A percentile compares a stretch with the other conserved stretches of the same genome.
Conservation (phyloP, 2,329 filamentous ascomycete genomes). For the Ophiosphaerella narmari region DNA sequence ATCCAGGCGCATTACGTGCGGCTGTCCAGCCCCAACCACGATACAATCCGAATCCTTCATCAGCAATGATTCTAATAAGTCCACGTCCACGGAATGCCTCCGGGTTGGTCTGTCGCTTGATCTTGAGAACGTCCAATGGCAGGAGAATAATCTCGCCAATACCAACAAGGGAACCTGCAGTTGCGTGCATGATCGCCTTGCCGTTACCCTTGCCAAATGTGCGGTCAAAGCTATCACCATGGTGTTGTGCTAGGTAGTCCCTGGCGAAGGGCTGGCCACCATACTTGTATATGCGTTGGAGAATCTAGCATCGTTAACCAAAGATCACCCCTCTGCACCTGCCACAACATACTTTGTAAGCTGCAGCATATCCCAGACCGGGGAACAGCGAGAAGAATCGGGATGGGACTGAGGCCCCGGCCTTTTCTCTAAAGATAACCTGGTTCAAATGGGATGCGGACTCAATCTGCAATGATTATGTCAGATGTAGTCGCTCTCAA, state of each 20-base stretch:
- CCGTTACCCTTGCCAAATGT: slow-evolving; percentile 96
- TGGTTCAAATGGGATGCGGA: slow-evolving; percentile 72
- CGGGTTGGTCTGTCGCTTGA: slow-evolving; percentile 99
- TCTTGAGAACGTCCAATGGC: slow-evolving; percentile 96
- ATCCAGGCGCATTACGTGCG: slow-evolving; percentile 93
- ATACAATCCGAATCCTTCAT: slow-evolving; percentile 95
- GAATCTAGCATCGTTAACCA: slow-evolving; percentile 59
- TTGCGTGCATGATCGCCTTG: slow-evolving; percentile 97
- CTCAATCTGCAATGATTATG: slow-evolving; percentile 54
- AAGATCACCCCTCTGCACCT: not conserved
- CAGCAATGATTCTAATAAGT: slow-evolving; percentile 83
- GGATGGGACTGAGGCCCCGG: slow-evolving; percentile 66
- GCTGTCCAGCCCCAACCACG: slow-evolving; percentile 98
- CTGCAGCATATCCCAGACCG: slow-evolving; percentile 93
- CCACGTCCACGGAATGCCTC: slow-evolving; percentile 96
- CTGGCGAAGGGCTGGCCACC: slow-evolving; percentile 94
- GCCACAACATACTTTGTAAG: slow-evolving; percentile 74
- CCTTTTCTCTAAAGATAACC: slow-evolving; percentile 93
- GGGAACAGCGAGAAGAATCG: slow-evolving; percentile 98
- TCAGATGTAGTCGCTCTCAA: slow-evolving; percentile 14
- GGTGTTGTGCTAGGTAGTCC: slow-evolving; percentile 81
- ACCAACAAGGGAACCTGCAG: slow-evolving; percentile 90
- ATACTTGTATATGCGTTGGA: slow-evolving; percentile 98
- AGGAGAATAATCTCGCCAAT: slow-evolving; percentile 97
- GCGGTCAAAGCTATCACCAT: slow-evolving; percentile 81